Base-by-base conservation (phyloP, 495 filamentous ascomycete genomes). In the Penicillium paxilli region DNA sequence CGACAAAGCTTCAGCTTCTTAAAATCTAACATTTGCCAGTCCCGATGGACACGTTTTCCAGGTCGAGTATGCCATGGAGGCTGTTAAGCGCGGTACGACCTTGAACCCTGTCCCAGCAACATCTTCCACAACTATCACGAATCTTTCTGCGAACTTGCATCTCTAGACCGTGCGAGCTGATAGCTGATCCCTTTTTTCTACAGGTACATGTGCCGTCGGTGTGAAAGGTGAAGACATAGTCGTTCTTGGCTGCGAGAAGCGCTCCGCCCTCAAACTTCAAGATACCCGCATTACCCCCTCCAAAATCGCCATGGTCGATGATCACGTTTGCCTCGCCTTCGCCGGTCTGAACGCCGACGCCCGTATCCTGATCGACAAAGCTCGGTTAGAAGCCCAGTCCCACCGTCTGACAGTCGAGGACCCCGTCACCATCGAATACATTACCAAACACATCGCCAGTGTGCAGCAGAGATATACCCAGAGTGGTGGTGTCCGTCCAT, bases 1-100 rank as follows among this genome's bases (percentile, higher is more conserved):
- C 16, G 25, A 4, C 20, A 0, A 16, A 23, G 37, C 48, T 69
- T 16, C 37, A 66, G 61, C 54, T 65, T 30, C 28, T 5, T 23
- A 10, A 52, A 17, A n/a, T 53, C 60, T 69, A 63, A 75, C 61
- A 44, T 46, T 20, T 56, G 45, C 64, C 60, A 97, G 93, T 80
- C 94, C 94, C 60, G 94, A 98, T 77, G 94, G 94, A 73, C 94
- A 98, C 78, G 93, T 98, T 62, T 98, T 98, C 81, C 94, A 98
- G 73, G 94, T 98, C 64, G 94, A 98, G 80, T 98, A 98, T 82
- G 94, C 94, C 52, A 88, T 96, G 56, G 94, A 98, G 80, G 94
- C 94, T 50, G 94, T 98, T 52, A 98, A 98, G 78, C 77, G 94
- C 90, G 94, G 92, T 95, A 81, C 50, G 63, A 63, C 17, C 30